Conservation (phyloP, 108 stramenopile species). For the Mayamaea pseudoterrestris region DNA sequence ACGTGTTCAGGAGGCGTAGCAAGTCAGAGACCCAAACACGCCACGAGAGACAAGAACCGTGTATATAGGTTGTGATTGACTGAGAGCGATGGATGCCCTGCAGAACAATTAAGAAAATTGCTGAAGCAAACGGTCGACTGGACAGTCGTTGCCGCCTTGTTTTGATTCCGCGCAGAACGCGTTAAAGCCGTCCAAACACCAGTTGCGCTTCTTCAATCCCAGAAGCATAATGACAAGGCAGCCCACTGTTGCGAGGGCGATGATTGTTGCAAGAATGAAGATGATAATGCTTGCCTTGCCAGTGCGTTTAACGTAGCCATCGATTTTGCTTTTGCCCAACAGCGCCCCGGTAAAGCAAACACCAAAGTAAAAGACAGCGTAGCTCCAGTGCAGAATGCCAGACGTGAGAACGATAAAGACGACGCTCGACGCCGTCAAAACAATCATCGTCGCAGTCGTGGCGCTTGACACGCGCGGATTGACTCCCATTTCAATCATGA, state of each 20-base stretch:
- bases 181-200: constrained; percentile 54
- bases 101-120: too few species aligned
- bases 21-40: too few species aligned
- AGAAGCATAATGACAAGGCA: constrained; percentile 45
- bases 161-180: constrained; percentile 50
- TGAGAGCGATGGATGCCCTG: too few species aligned
- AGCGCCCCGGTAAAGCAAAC: constrained; percentile 47
- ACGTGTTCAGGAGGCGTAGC: too few species aligned
- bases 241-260: constrained; percentile 44
- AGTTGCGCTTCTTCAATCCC: constrained; percentile 19
- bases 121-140: too few species aligned
- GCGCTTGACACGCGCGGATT: constrained; percentile 56
- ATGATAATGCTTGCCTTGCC: constrained; percentile 44
- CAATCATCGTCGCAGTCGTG: constrained; percentile 61
- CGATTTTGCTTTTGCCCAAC: constrained; percentile 51
- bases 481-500: constrained; percentile 63
- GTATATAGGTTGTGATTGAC: too few species aligned
- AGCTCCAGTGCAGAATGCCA: constrained; percentile 48
- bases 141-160: too few species aligned
- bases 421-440: constrained; percentile 56
- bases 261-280: constrained; percentile 42
- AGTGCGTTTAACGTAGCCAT: constrained; percentile 49
- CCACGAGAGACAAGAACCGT: too few species aligned
- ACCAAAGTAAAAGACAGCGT: constrained; percentile 49
- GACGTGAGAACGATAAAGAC: constrained; percentile 54